Evolutionary conservation across 1,284 basidiomycete species (phyloP), one percentile per base, ranked within the genome.

Genomic region (Golubevia sp.): DNA sequence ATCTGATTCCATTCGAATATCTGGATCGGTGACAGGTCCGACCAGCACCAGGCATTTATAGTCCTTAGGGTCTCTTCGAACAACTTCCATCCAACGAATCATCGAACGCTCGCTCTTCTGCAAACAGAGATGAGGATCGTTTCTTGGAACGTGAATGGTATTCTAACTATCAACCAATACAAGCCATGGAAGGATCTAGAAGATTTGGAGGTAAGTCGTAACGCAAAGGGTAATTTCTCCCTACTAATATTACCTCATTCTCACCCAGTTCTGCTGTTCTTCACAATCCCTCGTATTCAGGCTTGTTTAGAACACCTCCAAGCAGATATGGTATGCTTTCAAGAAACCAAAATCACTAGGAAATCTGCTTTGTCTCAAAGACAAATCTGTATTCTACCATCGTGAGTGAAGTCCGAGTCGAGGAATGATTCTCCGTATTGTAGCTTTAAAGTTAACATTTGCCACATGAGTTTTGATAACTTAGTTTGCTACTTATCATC

Each of bases 141-240:
- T 4, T 66, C 67, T n/a, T 82, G 79, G 79, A 82, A 82, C 63
- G 76, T 79, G 59, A 82, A 82, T 55, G 79, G 79, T 34, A 67
- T 80, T 8, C 73, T 74, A 18, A 81, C 77, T n/a, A 61, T 82
- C 25, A 69, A 72, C 30, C 69, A 71, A 55, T 81, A 79, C 66
- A 73, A 76, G 62, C 79, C 78, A 23, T 81, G 74, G 77, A 75
- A 71, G 70, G 62, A 65, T 55, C 68, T 78, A 4, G 61, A 65
- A 6, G 68, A 74, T 51, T 80, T 74, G 70, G 71, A 74, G 55
- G 74, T 66, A n/a, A 79, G 77, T 56, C 68, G 79, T 18, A 73
- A 79, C 4, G 49, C 13, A 21, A 57, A 50, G 57, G 38, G 34
- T 49, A 38, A 26, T 50, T 27, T 20, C 23, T 26, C 49, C n/a